Conservation (phyloP, 2,329 filamentous ascomycete species). For the Xylariaceae sp. region DNA sequence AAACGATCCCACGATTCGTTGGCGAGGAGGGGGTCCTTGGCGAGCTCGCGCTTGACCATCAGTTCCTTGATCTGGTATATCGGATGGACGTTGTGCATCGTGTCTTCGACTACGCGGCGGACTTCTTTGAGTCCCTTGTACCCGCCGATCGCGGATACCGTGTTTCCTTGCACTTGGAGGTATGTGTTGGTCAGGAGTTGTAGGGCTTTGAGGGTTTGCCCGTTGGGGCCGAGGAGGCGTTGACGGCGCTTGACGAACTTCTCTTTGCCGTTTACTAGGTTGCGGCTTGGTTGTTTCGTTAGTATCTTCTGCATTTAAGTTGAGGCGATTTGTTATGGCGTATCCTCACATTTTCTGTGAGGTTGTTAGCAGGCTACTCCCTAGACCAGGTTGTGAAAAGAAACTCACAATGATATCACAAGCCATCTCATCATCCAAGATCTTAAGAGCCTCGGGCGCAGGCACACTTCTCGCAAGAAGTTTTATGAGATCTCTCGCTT, state of each 20-base stretch:
- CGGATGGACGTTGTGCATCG: slow-evolving; percentile 95
- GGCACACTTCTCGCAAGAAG: slow-evolving; percentile 87
- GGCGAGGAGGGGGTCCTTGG: slow-evolving; percentile 46
- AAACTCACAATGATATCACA: slow-evolving; percentile 71
- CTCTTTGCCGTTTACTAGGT: slow-evolving; percentile 87
- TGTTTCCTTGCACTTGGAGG: slow-evolving; percentile 94
- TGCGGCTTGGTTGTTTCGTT: slow-evolving; percentile 66
- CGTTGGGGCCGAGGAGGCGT: slow-evolving; percentile 85
- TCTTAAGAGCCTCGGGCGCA: slow-evolving; percentile 87
- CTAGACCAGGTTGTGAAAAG: neutral
- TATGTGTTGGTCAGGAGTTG: slow-evolving; percentile 90
- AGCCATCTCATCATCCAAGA: slow-evolving; percentile 85
- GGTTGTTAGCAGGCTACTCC: neutral
- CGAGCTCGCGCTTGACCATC: slow-evolving; percentile 82
- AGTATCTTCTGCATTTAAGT: neutral
- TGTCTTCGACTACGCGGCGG: slow-evolving; percentile 84
- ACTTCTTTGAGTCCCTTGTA: slow-evolving; percentile 94
- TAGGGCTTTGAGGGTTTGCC: slow-evolving; percentile 78
- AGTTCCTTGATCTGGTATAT: slow-evolving; percentile 64
- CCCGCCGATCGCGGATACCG: slow-evolving; percentile 84
- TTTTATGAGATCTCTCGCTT: slow-evolving; percentile 91
- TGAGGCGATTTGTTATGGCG: slow-evolving; percentile 1
- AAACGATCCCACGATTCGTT: slow-evolving; percentile 45
- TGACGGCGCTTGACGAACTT: slow-evolving; percentile 93
- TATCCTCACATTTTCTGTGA: slow-evolving; percentile 12